Conservation (phyloP, 345 rosid genomes). For the Corchorus olitorius region DNA sequence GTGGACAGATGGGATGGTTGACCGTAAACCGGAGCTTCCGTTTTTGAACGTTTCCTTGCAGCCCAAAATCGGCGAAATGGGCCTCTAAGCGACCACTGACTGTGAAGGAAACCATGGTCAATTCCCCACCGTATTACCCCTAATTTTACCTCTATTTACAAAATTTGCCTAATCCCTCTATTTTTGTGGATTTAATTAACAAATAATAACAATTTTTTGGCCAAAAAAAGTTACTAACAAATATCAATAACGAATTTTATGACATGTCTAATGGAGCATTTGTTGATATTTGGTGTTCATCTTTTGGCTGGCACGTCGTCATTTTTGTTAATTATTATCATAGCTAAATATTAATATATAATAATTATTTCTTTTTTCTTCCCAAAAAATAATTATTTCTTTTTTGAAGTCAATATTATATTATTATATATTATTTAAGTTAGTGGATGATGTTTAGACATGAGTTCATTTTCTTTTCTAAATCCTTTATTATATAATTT, state of each 20-base stretch:
- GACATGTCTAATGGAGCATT: neutral
- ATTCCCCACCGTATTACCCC: neutral
- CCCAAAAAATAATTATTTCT: no score
- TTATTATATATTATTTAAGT: no score
- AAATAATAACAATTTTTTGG: no score
- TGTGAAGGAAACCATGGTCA: neutral
- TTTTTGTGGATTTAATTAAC: neutral
- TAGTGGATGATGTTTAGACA: neutral
- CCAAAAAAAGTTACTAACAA: no score
- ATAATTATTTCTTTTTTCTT: no score
- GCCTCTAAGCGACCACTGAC: slow-evolving; percentile 1
- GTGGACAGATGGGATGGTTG: slow-evolving; percentile 1
- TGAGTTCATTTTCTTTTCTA: neutral
- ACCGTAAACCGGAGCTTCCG: slow-evolving; percentile 17
- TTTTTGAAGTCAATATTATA: neutral
- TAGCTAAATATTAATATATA: no score
- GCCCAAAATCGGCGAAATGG: neutral
- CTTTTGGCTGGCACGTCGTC: neutral
- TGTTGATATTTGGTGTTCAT: neutral
- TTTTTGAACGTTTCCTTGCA: neutral
- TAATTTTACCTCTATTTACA: neutral
- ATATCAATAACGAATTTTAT: no score
- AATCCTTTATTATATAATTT: no score
- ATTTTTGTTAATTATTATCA: no score
- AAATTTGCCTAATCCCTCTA: neutral